phyloP scores from a whole-genome alignment of 83 land plant genomes.

The Picea engelmannii region DNA sequence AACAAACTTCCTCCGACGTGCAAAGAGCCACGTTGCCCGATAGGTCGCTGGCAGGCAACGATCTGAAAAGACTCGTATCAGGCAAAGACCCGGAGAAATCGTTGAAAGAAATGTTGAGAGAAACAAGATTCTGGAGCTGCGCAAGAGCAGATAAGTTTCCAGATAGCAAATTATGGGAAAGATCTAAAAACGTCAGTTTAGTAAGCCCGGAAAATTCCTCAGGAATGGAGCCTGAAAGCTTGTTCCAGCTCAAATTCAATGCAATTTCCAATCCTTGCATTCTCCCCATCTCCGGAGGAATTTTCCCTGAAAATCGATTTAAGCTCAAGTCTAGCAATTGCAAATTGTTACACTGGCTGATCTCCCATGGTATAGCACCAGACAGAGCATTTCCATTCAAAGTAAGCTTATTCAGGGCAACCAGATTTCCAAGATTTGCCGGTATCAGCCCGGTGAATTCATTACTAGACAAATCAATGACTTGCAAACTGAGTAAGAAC shows the following conservation, averaged over 20 bases:
- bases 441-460: constrained; percentile 26
- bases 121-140: constrained; percentile 49
- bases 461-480: constrained; percentile 53
- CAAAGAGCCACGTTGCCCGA: constrained; percentile 46
- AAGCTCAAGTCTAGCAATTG: constrained; percentile 61
- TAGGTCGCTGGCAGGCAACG: constrained; percentile 43
- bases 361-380: constrained; percentile 46
- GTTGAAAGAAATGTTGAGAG: constrained; percentile 63
- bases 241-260: constrained; percentile 66
- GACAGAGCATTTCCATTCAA: constrained; percentile 42
- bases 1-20: constrained; percentile 23
- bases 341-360: constrained; percentile 44
- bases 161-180: constrained; percentile 56
- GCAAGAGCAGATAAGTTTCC: constrained; percentile 40
- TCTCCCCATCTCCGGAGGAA: constrained; percentile 53
- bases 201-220: constrained; percentile 34
- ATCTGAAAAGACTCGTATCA: constrained; percentile 48
- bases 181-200: constrained; percentile 52
- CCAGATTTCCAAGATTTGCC: constrained; percentile 12
- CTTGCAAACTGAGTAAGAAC: constrained; percentile 35
- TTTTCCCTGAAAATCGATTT: constrained; percentile 44
- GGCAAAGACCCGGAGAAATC: constrained; percentile 67
- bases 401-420: constrained; percentile 49
- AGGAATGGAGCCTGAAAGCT: constrained; percentile 52
- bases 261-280: constrained; percentile 59